A percentile compares a stretch with the other conserved stretches of the same genome.
These are phyloP conservation scores for Komagataella pastoris DNA, from an alignment of 805 yeast species.

Conservation along the genomic window DNA sequence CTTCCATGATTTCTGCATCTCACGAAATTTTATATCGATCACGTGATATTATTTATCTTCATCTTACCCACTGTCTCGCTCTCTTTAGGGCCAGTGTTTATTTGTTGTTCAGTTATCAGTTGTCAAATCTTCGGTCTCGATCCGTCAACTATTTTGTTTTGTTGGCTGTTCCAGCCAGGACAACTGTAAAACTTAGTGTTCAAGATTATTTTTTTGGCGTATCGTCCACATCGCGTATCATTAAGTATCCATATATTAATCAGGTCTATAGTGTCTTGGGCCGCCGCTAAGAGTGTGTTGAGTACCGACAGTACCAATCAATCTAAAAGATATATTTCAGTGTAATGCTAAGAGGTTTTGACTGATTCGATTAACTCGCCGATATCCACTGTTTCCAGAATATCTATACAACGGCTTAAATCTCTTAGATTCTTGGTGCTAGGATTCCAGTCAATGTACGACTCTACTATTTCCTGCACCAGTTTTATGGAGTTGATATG, in stretches of 20 bases:
- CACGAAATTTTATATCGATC: background rate
- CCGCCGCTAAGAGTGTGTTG: background rate
- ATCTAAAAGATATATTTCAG: background rate
- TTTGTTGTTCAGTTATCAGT: too few relatives aligned
- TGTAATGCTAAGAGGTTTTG: background rate
- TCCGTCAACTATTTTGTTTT: too few relatives aligned
- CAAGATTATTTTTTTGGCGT: too few relatives aligned
- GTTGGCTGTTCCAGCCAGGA: too few relatives aligned
- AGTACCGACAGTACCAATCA: background rate
- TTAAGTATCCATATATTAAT: background rate
- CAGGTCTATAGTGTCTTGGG: background rate
- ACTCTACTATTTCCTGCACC: conserved; percentile 26
- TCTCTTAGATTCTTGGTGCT: conserved; percentile 69
- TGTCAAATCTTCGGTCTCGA: too few relatives aligned
- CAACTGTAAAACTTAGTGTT: too few relatives aligned
- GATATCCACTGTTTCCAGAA: conserved; percentile 7
- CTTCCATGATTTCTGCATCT: background rate
- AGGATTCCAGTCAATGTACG: conserved; percentile 76
- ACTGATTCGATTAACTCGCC: conserved; percentile 7
- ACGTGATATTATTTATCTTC: background rate
- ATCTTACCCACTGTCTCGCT: background rate
- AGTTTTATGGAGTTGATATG: conserved; percentile 41
- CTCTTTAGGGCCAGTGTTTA: background rate
- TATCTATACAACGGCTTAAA: conserved; percentile 41
- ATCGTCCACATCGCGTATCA: too few relatives aligned